Base-by-base conservation (phyloP, 352 stramenopile species). In the Phytophthora uliginosa region DNA sequence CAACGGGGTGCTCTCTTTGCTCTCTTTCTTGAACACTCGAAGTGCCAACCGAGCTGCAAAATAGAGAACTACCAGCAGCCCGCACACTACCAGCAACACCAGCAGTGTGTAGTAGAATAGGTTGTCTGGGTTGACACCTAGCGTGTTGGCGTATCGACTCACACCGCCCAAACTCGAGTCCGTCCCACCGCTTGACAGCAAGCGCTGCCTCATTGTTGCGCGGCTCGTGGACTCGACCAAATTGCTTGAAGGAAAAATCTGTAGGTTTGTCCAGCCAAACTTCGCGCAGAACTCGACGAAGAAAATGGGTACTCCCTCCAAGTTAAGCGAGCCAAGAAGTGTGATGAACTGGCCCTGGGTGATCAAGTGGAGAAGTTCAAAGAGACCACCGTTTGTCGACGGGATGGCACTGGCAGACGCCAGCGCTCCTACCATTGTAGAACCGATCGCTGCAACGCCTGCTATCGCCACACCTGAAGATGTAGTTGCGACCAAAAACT, bases 211-310 rank as follows among this genome's bases (percentile, higher is more conserved):
- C 54, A 63, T 59, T 3, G 45, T 63, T 31, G 47, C 18, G 18
- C n/a, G 5, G 15, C 22, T 48, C 1, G 55, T 4, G 8, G 42
- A n/a, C 12, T 55, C 42, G 3, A n/a, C 36, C 20, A 24, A 10
- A 17, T 18, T 28, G 20, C 28, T 67, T 15, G 54, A 66, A 20
- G 73, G 73, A 45, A 90, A 83, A 33, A 85, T 70, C 20, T 87
- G 80, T 18, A 90, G 47, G 58, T 90, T 90, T 47, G 73, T 85
- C 83, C 83, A 90, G n/a, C 76, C 72, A 56, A 90, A 78, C 45
- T 83, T 79, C 18, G 66, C 68, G 47, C 70, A 81, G 50, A 90
- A 86, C 58, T 90, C 62, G 26, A 78, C 47, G 53, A 84, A 88
- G 60, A 88, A 88, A 1, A 73, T 22, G 8, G 83, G 83, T 22